Evolutionary conservation across 129 eudicot genomes (phyloP).

Genomic region (Rutidosis leptorrhynchoides): DNA sequence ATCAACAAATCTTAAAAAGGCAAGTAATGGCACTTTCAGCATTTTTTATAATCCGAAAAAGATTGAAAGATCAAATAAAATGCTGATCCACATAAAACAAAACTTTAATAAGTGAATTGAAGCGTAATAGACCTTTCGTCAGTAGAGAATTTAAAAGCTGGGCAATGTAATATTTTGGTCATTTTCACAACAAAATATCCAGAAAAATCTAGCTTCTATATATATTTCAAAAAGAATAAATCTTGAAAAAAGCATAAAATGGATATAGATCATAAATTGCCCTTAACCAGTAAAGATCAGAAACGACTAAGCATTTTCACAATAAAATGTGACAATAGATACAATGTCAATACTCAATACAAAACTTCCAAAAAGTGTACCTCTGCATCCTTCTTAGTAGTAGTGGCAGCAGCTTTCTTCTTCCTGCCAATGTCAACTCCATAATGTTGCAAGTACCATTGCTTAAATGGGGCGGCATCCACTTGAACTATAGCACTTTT

Average conservation of each 20-base stretch:
- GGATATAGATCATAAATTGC: not conserved
- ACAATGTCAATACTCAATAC: not conserved
- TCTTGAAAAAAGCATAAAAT: not conserved
- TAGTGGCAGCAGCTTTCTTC: constrained; percentile 26
- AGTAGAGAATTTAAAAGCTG: not conserved
- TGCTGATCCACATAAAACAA: not conserved
- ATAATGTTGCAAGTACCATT: constrained; percentile 36
- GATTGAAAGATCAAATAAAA: not conserved
- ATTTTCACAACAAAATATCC: not conserved
- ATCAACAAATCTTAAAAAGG: not conserved
- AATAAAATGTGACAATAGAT: not conserved
- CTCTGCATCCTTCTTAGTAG: constrained; percentile 34
- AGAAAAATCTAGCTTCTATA: not conserved
- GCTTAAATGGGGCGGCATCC: constrained; percentile 39
- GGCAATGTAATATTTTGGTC: too few species aligned
- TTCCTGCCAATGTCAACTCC: constrained; percentile 38
- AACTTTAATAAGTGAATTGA: not conserved
- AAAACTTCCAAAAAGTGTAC: not conserved
- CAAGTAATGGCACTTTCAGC: not conserved
- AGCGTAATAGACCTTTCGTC: not conserved
- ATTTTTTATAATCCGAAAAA: not conserved
- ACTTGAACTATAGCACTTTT: constrained; percentile 39
- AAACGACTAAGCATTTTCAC: not conserved
- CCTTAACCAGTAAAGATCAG: not conserved
- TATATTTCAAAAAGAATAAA: not conserved